A percentile compares a stretch with the other conserved stretches of the same genome.
Evolutionary conservation across 768 basidiomycete species (phyloP).

Genomic region (Russula ochroleuca): DNA sequence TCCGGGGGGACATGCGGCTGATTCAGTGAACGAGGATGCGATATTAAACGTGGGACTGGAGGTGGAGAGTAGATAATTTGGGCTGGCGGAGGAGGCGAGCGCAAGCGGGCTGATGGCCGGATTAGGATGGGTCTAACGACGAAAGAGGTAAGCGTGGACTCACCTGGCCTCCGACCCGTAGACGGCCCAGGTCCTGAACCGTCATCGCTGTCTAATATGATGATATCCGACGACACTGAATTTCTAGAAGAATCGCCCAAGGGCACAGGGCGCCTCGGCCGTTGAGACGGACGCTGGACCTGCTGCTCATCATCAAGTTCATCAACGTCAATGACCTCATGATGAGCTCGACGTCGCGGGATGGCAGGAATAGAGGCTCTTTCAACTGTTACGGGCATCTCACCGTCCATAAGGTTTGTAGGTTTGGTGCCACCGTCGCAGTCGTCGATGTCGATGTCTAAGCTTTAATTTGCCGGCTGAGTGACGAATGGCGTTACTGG

Average conservation of each 20-base stretch:
- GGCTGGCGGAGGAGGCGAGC: conserved; percentile 27
- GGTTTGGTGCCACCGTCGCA: neutral
- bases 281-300: conserved; percentile 26
- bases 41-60: conserved; percentile 52
- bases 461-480: neutral
- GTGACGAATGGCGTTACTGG: neutral
- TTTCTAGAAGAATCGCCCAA: neutral
- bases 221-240: conserved; percentile 26
- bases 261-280: conserved; percentile 5
- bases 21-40: conserved; percentile 36
- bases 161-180: conserved; percentile 15
- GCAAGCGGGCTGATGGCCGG: conserved; percentile 15
- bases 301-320: conserved; percentile 38
- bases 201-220: conserved; percentile 42
- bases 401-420: conserved; percentile 2
- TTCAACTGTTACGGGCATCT: conserved; percentile 1
- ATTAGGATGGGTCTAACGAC: neutral
- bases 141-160: conserved; percentile 27
- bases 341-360: conserved; percentile 25
- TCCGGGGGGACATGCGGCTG: conserved; percentile 33
- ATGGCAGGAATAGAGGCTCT: conserved; percentile 7
- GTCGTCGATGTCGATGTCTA: conserved; percentile 15
- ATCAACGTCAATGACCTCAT: conserved; percentile 46
- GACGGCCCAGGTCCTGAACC: conserved; percentile 31
- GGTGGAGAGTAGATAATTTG: conserved; percentile 37